Evolutionary conservation across 176 grass and related monocot species (phyloP).

Genomic region (Areca catechu): DNA sequence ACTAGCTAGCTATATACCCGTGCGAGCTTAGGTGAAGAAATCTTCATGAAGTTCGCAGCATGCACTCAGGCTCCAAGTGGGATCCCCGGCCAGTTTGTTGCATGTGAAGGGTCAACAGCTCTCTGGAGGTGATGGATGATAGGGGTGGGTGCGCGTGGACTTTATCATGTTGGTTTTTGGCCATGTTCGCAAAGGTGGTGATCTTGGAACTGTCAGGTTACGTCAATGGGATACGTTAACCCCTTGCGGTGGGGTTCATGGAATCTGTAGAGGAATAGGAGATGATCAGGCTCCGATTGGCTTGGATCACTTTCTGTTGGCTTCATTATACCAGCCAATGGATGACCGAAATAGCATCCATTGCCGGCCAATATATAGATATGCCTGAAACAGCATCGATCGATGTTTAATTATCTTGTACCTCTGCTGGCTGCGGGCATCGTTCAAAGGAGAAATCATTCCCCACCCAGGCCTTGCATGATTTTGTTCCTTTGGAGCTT

Average conservation of each 20-base stretch:
- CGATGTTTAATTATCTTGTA: constrained; percentile 26
- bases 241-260: constrained; percentile 27
- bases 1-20: too few relatives aligned
- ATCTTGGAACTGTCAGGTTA: constrained; percentile 17
- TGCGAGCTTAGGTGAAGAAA: neutral
- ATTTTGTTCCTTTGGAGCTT: constrained; percentile 32
- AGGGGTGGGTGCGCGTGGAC: constrained; percentile 47
- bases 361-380: constrained; percentile 40
- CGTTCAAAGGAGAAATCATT: constrained; percentile 37
- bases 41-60: constrained; percentile 17
- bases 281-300: constrained; percentile 35
- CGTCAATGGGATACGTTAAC: constrained; percentile 24
- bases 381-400: constrained; percentile 38
- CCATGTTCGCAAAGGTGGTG: constrained; percentile 34
- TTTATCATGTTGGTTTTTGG: constrained; percentile 71
- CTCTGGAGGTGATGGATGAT: constrained; percentile 9
- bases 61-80: constrained; percentile 11
- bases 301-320: constrained; percentile 6
- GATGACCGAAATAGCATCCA: constrained; percentile 33
- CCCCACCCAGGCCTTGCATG: constrained; percentile 25
- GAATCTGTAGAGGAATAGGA: constrained; percentile 25
- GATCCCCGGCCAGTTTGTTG: constrained; percentile 19
- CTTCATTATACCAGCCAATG: constrained; percentile 66
- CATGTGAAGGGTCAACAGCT: constrained; percentile 20
- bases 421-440: constrained; percentile 9